phyloP scores from a whole-genome alignment of 305 asterid species.

The Solanum hybrid region DNA sequence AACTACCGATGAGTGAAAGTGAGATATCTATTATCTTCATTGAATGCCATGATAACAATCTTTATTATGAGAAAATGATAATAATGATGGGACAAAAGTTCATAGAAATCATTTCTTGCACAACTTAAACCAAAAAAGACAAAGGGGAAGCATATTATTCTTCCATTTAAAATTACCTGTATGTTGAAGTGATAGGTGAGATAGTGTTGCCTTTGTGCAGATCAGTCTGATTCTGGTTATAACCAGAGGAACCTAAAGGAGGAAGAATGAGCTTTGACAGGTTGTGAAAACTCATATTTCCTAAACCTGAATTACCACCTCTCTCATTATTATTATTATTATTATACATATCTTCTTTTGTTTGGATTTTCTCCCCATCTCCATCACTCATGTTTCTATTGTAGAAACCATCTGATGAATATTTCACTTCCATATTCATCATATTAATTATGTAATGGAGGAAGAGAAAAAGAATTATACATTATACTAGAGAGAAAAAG shows the following conservation, averaged over 20 bases:
- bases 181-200: slow-evolving; percentile 65
- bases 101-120: neutral
- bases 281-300: slow-evolving; percentile 48
- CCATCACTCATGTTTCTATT: neutral
- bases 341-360: neutral
- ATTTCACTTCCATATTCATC: neutral
- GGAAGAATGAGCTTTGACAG: slow-evolving; percentile 72
- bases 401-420: neutral
- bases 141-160: neutral
- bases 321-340: neutral
- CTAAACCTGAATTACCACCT: neutral
- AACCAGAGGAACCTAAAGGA: slow-evolving; percentile 52
- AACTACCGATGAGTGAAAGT: neutral
- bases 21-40: neutral
- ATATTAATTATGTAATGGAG: neutral
- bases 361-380: neutral
- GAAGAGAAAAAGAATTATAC: neutral
- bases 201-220: slow-evolving; percentile 21
- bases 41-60: neutral
- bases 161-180: slow-evolving; percentile 34
- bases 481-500: neutral
- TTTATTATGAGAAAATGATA: neutral
- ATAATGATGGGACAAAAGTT: neutral
- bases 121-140: neutral
- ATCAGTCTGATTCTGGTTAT: slow-evolving; percentile 6